Percentiles rank a stretch among this genome's conserved stretches.
phyloP scores from a whole-genome alignment of 768 basidiomycete species.

The Pisolithus sp. region DNA sequence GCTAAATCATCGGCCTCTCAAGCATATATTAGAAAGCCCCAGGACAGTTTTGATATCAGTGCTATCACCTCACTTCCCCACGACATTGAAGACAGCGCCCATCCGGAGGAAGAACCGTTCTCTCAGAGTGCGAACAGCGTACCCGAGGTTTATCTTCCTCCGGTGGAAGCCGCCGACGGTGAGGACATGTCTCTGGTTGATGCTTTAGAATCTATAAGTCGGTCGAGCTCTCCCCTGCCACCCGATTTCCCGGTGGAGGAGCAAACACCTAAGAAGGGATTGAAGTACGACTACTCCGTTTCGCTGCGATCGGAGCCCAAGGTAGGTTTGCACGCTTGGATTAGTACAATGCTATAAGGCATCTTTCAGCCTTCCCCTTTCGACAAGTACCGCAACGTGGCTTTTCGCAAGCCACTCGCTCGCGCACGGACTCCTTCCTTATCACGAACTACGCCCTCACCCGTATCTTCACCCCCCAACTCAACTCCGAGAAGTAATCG shows the following conservation, averaged over 20 bases:
- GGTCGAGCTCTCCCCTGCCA: slow-evolving; percentile 42
- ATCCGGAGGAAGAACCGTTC: slow-evolving; percentile 31
- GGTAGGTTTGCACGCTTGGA: slow-evolving; percentile 28
- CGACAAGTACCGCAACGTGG: slow-evolving; percentile 59
- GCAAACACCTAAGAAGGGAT: slow-evolving; percentile 42
- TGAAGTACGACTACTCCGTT: slow-evolving; percentile 45
- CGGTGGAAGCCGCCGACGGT: slow-evolving; percentile 37
- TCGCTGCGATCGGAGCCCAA: slow-evolving; percentile 57
- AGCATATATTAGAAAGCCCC: slow-evolving; percentile 25
- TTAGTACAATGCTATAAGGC: background rate
- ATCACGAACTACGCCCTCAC: slow-evolving; percentile 54
- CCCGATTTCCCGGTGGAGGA: slow-evolving; percentile 29
- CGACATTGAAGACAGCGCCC: slow-evolving; percentile 28
- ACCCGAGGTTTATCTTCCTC: slow-evolving; percentile 48
- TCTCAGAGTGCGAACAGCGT: slow-evolving; percentile 45
- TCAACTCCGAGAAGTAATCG: slow-evolving; percentile 58
- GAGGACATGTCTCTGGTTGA: slow-evolving; percentile 48
- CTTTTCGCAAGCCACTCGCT: slow-evolving; percentile 44
- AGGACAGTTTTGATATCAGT: slow-evolving; percentile 56
- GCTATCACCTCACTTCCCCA: slow-evolving; percentile 49
- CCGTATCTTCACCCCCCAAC: slow-evolving; percentile 52
- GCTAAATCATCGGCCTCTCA: slow-evolving; percentile 30
- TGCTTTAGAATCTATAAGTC: slow-evolving; percentile 51
- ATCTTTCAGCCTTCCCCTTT: slow-evolving; percentile 51
- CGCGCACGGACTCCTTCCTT: slow-evolving; percentile 62